A percentile compares a stretch with the other conserved stretches of the same genome.
Evolutionary conservation across 495 filamentous ascomycete species (phyloP).

Genomic region (Neurospora cerealis): DNA sequence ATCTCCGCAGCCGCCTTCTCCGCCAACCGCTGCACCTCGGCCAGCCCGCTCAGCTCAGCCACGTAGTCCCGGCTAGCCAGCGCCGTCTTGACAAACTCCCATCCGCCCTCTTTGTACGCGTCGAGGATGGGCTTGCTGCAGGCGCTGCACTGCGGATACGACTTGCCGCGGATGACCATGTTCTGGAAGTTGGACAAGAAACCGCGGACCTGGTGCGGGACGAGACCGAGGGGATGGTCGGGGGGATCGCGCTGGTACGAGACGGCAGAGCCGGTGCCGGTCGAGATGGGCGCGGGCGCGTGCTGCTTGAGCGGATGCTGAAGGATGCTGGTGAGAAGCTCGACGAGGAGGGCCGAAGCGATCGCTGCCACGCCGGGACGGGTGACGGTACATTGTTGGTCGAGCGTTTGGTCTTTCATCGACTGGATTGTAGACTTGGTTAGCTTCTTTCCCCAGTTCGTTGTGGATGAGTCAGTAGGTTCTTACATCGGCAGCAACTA

Average conservation of each 20-base stretch:
- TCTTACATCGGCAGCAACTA: conserved; percentile 86
- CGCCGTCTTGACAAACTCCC: conserved; percentile 82
- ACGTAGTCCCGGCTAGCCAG: conserved; percentile 79
- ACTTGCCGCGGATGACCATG: conserved; percentile 66
- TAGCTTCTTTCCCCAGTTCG: conserved; percentile 18
- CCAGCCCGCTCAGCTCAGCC: conserved; percentile 80
- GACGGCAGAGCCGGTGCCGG: conserved; percentile 14
- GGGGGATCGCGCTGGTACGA: conserved; percentile 44
- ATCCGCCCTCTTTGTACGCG: conserved; percentile 64
- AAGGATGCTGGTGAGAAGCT: conserved; percentile 75
- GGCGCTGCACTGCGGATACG: conserved; percentile 86
- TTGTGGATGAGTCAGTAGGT: not conserved
- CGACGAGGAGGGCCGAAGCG: conserved; percentile 85
- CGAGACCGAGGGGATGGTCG: conserved; percentile 70
- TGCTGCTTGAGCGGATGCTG: conserved; percentile 66
- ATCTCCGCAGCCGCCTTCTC: conserved; percentile 41
- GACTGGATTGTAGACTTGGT: conserved; percentile 49
- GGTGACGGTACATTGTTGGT: conserved; percentile 97
- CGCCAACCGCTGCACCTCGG: conserved; percentile 79
- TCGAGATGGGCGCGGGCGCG: conserved; percentile 42
- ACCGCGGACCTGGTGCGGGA: conserved; percentile 89
- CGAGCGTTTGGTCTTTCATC: conserved; percentile 83
- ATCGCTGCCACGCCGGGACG: conserved; percentile 86
- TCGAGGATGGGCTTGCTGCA: conserved; percentile 69
- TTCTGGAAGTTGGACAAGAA: conserved; percentile 83